Conservation (phyloP, 495 filamentous ascomycete genomes). For the Cercophora scortea region DNA sequence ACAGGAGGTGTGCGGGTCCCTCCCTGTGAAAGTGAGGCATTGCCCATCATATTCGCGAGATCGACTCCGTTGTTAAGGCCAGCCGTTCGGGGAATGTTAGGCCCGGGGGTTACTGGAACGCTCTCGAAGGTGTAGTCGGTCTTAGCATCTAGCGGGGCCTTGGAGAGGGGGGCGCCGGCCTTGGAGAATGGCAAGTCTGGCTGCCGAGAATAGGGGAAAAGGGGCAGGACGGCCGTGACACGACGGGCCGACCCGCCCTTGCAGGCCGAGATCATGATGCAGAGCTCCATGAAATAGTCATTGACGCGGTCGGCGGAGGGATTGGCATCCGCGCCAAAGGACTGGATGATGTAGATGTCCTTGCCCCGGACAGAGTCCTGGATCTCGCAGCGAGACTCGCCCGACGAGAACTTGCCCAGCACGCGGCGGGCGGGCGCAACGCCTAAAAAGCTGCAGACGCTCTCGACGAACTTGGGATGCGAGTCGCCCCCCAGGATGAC, state of each 20-base stretch:
- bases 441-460: constrained; percentile 80
- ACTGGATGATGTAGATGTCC: constrained; percentile 96
- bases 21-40: not conserved
- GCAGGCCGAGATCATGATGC: constrained; percentile 95
- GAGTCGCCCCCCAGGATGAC: constrained; percentile 91
- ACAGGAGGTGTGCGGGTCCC: not conserved
- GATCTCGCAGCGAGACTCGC: constrained; percentile 91
- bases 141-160: constrained; percentile 33
- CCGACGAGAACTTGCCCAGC: constrained; percentile 87
- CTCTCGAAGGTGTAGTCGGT: constrained; percentile 54
- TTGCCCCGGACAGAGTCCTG: constrained; percentile 93
- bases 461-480: constrained; percentile 81
- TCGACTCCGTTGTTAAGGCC: constrained; percentile 57
- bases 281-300: constrained; percentile 89
- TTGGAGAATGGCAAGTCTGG: constrained; percentile 97
- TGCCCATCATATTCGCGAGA: constrained; percentile 58
- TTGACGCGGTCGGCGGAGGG: constrained; percentile 53
- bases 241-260: constrained; percentile 88
- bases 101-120: constrained; percentile 73
- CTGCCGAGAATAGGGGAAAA: constrained; percentile 94
- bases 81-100: constrained; percentile 54
- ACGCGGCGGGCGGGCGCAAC: constrained; percentile 76
- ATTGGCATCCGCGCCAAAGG: constrained; percentile 45
- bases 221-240: constrained; percentile 88
- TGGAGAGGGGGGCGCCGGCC: constrained; percentile 76